Evolutionary conservation across 192 early-diverging fungal species (phyloP).

Genomic region (Backusella westeae): DNA sequence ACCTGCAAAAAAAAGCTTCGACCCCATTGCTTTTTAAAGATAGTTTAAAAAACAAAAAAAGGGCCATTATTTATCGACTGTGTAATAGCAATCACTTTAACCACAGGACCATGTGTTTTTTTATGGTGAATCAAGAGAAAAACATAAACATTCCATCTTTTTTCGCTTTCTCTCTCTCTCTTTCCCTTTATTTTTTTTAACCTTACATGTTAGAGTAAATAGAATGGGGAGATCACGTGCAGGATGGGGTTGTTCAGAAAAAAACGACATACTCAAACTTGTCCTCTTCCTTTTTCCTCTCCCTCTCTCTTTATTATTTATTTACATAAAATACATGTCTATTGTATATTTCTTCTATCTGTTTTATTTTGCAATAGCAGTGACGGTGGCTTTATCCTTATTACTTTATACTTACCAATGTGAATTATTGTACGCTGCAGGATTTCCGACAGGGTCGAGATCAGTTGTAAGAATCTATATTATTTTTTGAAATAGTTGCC

Average conservation of each 20-base stretch:
- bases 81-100: neutral
- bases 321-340: neutral
- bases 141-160: neutral
- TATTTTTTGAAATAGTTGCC: neutral
- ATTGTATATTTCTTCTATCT: slow-evolving; percentile 23
- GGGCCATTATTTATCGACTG: neutral
- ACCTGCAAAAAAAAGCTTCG: neutral
- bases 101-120: neutral
- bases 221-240: slow-evolving; percentile 15
- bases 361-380: slow-evolving; percentile 25
- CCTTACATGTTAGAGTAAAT: neutral
- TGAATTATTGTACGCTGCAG: slow-evolving; percentile 31
- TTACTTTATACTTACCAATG: slow-evolving; percentile 36
- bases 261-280: neutral
- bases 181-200: neutral
- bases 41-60: neutral
- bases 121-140: neutral
- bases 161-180: neutral
- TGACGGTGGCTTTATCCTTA: slow-evolving; percentile 22
- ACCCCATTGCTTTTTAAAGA: neutral
- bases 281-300: neutral
- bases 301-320: neutral
- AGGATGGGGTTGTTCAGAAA: slow-evolving; percentile 10
- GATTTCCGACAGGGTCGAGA: slow-evolving; percentile 35
- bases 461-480: slow-evolving; percentile 21